Evolutionary conservation across 441 rosid species (phyloP), one percentile per base, ranked within the genome.

Genomic region (Bruguiera hainesii): DNA sequence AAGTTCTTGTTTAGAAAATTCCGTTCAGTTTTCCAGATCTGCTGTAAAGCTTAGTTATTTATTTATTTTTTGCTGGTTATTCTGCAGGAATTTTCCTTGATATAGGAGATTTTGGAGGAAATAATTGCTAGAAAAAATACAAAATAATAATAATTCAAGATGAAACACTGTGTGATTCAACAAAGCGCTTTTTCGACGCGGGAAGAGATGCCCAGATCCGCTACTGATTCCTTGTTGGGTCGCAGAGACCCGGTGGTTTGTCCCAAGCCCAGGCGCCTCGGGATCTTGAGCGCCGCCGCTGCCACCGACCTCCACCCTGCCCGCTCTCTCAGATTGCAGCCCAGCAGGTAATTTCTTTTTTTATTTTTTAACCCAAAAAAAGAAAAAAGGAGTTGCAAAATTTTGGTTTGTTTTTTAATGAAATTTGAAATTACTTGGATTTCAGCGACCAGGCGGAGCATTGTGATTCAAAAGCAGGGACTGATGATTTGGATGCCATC

Each of bases 181-280:
- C 87, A 82, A 66, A 85, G 58, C 70, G 79, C 81, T 11, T 82
- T 81, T 68, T 73, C 81, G 21, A 69, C 79, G 51, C 78, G 85
- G 4, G 96, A 86, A 50, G 92, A 88, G 79, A 78, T 80, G 65
- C 79, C 80, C 74, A 61, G 73, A 71, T 73, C 80, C 39, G 72
- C 42, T 39, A 72, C 80, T 3, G 68, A 75, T 69, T 71, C 80
- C 31, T 58, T 42, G 28, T 75, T 81, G 21, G 76, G 84, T 49
- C 69, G 78, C 58, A 76, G 83, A 61, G 85, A 87, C 73, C 46
- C 84, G 58, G 82, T 89, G 64, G 82, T 87, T 73, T 89, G 97
- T 39, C 99, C 97, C 4, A 85, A 85, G 64, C 97, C 97, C 1
- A 89, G 93, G 29, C 98, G 97, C 55, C 51, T 88, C 21, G 82